These are phyloP conservation scores for Ceratobasidium sp. DNA, from an alignment of 1,284 basidiomycete species.

Conservation along the genomic window DNA sequence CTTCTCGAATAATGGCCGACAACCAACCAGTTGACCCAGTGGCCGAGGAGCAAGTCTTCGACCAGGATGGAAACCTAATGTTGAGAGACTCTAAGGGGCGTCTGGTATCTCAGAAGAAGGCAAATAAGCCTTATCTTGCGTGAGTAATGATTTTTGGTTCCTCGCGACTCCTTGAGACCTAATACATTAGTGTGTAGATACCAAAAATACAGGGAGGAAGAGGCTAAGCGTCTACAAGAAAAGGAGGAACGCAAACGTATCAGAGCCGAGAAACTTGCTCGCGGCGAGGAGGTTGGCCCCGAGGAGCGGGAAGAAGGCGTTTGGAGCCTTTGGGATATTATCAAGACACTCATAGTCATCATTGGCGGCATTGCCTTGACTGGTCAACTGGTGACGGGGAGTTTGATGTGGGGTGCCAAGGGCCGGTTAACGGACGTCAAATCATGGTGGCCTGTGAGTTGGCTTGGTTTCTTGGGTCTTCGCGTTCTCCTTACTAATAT, in stretches of 20 bases:
- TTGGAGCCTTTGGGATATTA: constrained; percentile 62
- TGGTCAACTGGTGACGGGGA: constrained; percentile 85
- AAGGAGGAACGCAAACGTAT: constrained; percentile 79
- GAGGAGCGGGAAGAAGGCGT: constrained; percentile 77
- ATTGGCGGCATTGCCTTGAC: constrained; percentile 69
- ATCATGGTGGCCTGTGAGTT: constrained; percentile 72
- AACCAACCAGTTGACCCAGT: constrained; percentile 27
- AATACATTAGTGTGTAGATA: constrained; percentile 63
- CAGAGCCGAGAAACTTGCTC: constrained; percentile 77
- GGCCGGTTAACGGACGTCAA: constrained; percentile 69
- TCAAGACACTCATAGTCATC: constrained; percentile 75
- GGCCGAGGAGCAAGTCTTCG: constrained; percentile 39
- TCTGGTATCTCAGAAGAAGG: constrained; percentile 79
- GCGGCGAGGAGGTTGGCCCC: constrained; percentile 78
- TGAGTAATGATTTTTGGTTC: constrained; percentile 60
- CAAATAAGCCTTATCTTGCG: constrained; percentile 85
- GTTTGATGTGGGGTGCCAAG: constrained; percentile 82
- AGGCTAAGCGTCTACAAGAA: constrained; percentile 70
- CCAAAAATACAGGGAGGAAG: constrained; percentile 73
- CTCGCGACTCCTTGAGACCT: constrained; percentile 32
- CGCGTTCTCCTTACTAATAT: constrained; percentile 51
- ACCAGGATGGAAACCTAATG: constrained; percentile 45
- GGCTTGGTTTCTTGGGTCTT: constrained; percentile 37
- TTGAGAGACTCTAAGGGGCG: constrained; percentile 59
- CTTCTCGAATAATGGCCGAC: constrained; percentile 24